Evolutionary conservation across 2,329 filamentous ascomycete genomes (phyloP).

Genomic region (Ambrosiella beaveri): DNA sequence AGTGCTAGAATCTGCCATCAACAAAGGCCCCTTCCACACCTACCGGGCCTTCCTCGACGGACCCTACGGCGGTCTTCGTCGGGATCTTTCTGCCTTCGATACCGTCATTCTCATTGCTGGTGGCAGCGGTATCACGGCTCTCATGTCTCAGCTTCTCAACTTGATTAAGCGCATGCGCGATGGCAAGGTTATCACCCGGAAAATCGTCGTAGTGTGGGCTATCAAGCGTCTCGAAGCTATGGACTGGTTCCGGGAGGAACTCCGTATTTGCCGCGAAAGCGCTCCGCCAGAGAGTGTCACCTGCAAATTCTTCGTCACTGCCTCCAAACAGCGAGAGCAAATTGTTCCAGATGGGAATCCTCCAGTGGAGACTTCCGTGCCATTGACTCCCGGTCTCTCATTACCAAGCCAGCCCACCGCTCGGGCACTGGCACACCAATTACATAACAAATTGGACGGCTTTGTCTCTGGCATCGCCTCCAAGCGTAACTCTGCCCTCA

Average conservation of each 20-base stretch:
- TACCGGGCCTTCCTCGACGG: slow-evolving; percentile 88
- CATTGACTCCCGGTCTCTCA: slow-evolving; percentile 6
- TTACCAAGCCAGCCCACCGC: slow-evolving; percentile 17
- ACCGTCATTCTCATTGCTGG: slow-evolving; percentile 86
- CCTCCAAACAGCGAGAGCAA: slow-evolving; percentile 34
- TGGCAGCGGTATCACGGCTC: slow-evolving; percentile 82
- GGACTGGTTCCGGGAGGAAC: slow-evolving; percentile 94
- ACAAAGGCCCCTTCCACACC: slow-evolving; percentile 77
- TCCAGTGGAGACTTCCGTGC: background rate
- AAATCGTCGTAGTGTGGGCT: slow-evolving; percentile 85
- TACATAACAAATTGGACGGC: slow-evolving; percentile 76
- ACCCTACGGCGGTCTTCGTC: slow-evolving; percentile 85
- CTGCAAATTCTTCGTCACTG: slow-evolving; percentile 89
- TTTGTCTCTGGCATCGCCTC: slow-evolving; percentile 75
- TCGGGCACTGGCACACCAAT: slow-evolving; percentile 52
- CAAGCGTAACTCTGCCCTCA: slow-evolving; percentile 71
- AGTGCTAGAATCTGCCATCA: slow-evolving; percentile 65
- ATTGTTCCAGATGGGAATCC: background rate
- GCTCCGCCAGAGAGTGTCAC: slow-evolving; percentile 77
- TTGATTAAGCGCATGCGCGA: slow-evolving; percentile 95
- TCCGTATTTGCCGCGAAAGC: slow-evolving; percentile 77
- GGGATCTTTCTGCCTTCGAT: slow-evolving; percentile 80
- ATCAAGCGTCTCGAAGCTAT: slow-evolving; percentile 81
- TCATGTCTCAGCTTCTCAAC: slow-evolving; percentile 79
- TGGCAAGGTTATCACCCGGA: slow-evolving; percentile 80